A percentile compares a stretch with the other conserved stretches of the same genome.
These are phyloP conservation scores for Lentinula edodes DNA, from an alignment of 768 basidiomycete genomes.

Conservation along the genomic window DNA sequence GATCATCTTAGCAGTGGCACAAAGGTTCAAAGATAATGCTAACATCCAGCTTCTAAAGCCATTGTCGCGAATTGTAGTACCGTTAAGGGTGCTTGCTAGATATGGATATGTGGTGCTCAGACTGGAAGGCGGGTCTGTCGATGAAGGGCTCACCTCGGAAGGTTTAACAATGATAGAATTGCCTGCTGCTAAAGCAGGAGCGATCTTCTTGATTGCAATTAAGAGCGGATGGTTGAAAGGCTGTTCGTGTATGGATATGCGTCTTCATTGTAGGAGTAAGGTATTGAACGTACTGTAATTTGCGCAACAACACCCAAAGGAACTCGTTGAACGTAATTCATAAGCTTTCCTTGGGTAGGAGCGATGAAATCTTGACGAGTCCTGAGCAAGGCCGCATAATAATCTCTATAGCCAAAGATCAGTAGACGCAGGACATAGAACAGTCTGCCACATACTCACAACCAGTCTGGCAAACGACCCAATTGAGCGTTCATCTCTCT, in stretches of 20 bases:
- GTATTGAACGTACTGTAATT: constrained; percentile 51
- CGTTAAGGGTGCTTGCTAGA: constrained; percentile 69
- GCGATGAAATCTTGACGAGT: constrained; percentile 67
- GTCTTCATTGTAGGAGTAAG: neutral
- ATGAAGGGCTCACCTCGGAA: constrained; percentile 48
- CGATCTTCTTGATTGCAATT: constrained; percentile 86
- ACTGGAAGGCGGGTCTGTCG: neutral
- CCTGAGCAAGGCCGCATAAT: constrained; percentile 69
- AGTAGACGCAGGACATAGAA: neutral
- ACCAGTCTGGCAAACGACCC: constrained; percentile 77
- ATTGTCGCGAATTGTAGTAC: constrained; percentile 73
- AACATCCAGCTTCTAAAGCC: constrained; percentile 62
- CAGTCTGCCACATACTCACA: constrained; percentile 39
- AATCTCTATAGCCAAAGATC: constrained; percentile 43
- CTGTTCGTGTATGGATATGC: constrained; percentile 25
- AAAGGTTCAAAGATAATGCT: neutral
- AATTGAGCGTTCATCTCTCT: constrained; percentile 82
- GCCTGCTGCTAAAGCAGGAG: constrained; percentile 78
- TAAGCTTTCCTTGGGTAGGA: constrained; percentile 72
- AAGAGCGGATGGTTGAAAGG: constrained; percentile 89
- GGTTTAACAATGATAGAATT: constrained; percentile 83
- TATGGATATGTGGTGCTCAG: neutral
- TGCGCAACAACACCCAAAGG: constrained; percentile 89
- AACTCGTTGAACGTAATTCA: constrained; percentile 75
- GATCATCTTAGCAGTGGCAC: neutral